Evolutionary conservation across 805 yeast genomes (phyloP), one percentile per base, ranked within the genome.

Genomic region (Yamadazyma philogaea): DNA sequence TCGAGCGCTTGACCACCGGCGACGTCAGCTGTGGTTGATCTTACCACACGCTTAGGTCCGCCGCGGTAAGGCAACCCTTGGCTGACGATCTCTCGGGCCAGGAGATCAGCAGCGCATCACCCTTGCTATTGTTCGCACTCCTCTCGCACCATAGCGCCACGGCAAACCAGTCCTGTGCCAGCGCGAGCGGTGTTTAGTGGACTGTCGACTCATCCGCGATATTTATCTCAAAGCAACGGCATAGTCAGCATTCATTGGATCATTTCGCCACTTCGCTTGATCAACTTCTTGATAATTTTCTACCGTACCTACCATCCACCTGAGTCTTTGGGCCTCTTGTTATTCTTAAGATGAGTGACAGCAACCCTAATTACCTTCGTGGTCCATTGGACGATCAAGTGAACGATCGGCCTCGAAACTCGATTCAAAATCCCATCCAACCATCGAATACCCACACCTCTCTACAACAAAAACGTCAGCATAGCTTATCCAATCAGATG

Each of bases 381-480:
- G 43, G 34, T 28, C 27, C 37, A 10, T 12, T 27, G 27, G 19
- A 28, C 18, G 30, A 18, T 28, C 27, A 14, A 18, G 20, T 28
- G 40, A 19, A 16, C 15, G 30, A 37, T 30, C 17, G 18, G 33
- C 10, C 33, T 6, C 33, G 12, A 24, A 14, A 36, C 20, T 32
- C 26, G 39, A n/a, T 18, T 16, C 28, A 21, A 26, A 30, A 22
- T 24, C 39, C 28, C 10, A 22, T 5, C 27, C 27, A 33, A 43
- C 16, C 20, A 24, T 38, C 24, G 7, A 19, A 20, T 30, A 18
- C 16, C 20, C 40, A 26, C 6, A 22, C 44, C 22, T 20, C 42
- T 27, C 49, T 40, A 35, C 66, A 57, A 42, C 72, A 67, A 45
- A 68, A 68, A 50, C 66, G 74, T 42, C 74, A 69, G 44, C 65